These are phyloP conservation scores for Eimeria maxima DNA, from an alignment of 169 alveolate species.

Conservation along the genomic window DNA sequence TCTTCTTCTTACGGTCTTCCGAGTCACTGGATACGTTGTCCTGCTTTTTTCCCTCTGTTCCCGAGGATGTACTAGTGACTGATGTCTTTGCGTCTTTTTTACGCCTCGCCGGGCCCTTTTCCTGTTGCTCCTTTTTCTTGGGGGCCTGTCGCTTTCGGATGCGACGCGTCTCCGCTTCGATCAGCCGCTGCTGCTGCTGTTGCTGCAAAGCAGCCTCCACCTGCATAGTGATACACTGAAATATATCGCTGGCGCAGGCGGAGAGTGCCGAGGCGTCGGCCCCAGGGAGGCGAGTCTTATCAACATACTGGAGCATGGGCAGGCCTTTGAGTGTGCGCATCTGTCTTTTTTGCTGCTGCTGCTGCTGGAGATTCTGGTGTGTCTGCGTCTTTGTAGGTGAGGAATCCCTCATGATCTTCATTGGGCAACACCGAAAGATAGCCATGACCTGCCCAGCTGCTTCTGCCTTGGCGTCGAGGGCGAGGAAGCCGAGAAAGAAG, in stretches of 20 bases:
- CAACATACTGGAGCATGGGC: constrained; percentile 71
- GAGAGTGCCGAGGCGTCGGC: constrained; percentile 73
- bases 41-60: not conserved
- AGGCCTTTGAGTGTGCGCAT: constrained; percentile 50
- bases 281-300: constrained; percentile 42
- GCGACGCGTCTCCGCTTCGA: constrained; percentile 78
- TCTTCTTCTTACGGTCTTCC: not conserved
- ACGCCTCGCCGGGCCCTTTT: constrained; percentile 10
- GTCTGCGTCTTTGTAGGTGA: not conserved
- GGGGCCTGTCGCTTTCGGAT: constrained; percentile 50
- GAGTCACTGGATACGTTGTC: constrained; percentile 36
- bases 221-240: constrained; percentile 75
- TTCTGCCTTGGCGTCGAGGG: constrained; percentile 89
- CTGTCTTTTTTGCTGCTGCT: not conserved
- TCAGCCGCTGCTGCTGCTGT: constrained; percentile 58
- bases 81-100: not conserved
- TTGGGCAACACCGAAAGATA: constrained; percentile 35
- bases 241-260: constrained; percentile 75
- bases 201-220: constrained; percentile 63
- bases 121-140: constrained; percentile 34
- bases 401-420: constrained; percentile 56
- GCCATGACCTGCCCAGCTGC: constrained; percentile 54
- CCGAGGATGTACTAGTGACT: constrained; percentile 19
- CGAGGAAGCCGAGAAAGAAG: constrained; percentile 87
- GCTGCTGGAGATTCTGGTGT: not conserved